Evolutionary conservation across 2,329 filamentous ascomycete genomes (phyloP).

Genomic region (Claviceps africana): DNA sequence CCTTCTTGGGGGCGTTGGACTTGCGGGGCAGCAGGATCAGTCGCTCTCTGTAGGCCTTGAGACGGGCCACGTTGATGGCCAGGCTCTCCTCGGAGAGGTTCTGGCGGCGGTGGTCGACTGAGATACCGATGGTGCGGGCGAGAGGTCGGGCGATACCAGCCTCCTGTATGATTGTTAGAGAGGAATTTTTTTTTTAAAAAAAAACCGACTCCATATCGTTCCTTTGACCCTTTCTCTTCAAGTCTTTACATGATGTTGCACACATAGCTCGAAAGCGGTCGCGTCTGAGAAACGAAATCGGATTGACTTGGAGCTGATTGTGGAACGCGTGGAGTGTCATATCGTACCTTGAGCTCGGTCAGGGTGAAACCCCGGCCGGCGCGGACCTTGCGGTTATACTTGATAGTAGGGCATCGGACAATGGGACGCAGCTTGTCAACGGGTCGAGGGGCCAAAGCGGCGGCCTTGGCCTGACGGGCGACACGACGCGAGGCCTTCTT

Average conservation of each 20-base stretch:
- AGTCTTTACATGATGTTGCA: not conserved
- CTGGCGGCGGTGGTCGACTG: constrained; percentile 90
- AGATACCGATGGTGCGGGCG: constrained; percentile 90
- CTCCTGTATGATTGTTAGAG: constrained; percentile 47
- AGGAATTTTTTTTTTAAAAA: too few relatives aligned
- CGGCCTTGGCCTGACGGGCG: constrained; percentile 88
- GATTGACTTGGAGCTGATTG: not conserved
- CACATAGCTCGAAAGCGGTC: not conserved
- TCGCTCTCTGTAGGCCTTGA: constrained; percentile 93
- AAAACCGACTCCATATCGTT: not conserved
- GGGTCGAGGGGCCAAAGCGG: constrained; percentile 85
- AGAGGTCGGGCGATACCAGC: constrained; percentile 90
- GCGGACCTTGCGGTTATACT: constrained; percentile 97
- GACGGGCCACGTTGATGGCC: constrained; percentile 86
- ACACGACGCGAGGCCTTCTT: constrained; percentile 88
- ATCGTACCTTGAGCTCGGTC: constrained; percentile 86
- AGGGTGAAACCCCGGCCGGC: constrained; percentile 96
- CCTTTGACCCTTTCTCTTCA: not conserved
- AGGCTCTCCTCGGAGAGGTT: constrained; percentile 96
- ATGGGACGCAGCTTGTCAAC: constrained; percentile 94
- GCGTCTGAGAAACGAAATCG: not conserved
- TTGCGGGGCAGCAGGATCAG: constrained; percentile 97
- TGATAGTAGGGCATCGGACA: constrained; percentile 94
- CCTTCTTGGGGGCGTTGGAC: constrained; percentile 84
- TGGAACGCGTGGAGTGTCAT: not conserved